These are phyloP conservation scores for Aeschynomene evenia DNA, from an alignment of 306 rosid genomes.

Conservation along the genomic window DNA sequence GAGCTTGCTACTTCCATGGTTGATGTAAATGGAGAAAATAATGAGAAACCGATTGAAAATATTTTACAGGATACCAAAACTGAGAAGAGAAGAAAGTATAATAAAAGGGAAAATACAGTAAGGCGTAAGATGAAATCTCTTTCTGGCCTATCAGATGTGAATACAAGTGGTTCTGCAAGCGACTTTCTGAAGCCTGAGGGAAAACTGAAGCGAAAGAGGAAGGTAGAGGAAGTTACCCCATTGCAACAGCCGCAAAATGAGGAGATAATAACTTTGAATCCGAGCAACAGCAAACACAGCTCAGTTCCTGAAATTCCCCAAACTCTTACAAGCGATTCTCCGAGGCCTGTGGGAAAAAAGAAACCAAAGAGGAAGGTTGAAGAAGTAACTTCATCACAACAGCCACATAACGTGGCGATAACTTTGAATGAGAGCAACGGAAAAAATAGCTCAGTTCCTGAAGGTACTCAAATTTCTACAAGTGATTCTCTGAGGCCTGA, in stretches of 20 bases:
- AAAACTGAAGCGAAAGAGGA: slow-evolving; percentile 24
- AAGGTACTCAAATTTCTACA: neutral
- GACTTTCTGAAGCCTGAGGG: slow-evolving; percentile 13
- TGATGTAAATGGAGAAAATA: slow-evolving; percentile 32
- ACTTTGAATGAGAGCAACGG: slow-evolving; percentile 45
- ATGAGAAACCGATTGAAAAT: slow-evolving; percentile 8
- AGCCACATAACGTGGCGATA: slow-evolving; percentile 33
- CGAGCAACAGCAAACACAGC: slow-evolving; percentile 26
- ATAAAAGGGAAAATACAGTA: slow-evolving; percentile 34
- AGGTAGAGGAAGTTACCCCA: slow-evolving; percentile 28
- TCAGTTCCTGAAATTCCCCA: slow-evolving; percentile 4
- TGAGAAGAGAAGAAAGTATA: slow-evolving; percentile 32
- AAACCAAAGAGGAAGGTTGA: slow-evolving; percentile 33
- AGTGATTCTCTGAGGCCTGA: slow-evolving; percentile 20
- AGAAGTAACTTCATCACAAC: slow-evolving; percentile 18
- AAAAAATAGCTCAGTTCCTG: slow-evolving; percentile 16
- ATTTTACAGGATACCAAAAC: slow-evolving; percentile 18
- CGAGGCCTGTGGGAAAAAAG: neutral
- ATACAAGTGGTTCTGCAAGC: slow-evolving; percentile 27
- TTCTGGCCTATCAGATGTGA: slow-evolving; percentile 59
- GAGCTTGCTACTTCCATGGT: slow-evolving; percentile 35
- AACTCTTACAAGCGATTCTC: neutral
- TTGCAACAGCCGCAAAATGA: slow-evolving; percentile 31
- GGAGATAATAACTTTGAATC: slow-evolving; percentile 51
- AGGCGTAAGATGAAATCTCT: slow-evolving; percentile 55